phyloP scores from a whole-genome alignment of 2,329 filamentous ascomycete genomes.

The Xylaria polymorpha region DNA sequence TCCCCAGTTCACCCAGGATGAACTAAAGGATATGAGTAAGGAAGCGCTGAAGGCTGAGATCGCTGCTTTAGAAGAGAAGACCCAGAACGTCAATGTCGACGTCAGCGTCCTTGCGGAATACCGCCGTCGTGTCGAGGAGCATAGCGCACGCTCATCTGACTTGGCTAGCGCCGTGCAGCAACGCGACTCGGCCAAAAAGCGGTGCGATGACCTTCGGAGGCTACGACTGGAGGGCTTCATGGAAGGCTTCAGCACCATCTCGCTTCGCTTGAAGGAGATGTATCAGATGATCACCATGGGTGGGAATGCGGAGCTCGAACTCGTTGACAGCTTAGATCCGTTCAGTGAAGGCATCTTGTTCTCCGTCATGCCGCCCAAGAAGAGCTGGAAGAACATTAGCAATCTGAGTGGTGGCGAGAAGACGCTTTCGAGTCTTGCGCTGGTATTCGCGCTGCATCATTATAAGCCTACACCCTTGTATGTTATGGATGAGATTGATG shows the following conservation, averaged over 20 bases:
- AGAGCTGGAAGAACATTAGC: slow-evolving; percentile 99
- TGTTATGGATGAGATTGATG: slow-evolving; percentile 99
- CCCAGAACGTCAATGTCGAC: slow-evolving; percentile 87
- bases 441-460: slow-evolving; percentile 98
- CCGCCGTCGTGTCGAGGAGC: slow-evolving; percentile 84
- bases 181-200: slow-evolving; percentile 89
- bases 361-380: slow-evolving; percentile 99
- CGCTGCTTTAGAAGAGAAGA: slow-evolving; percentile 73
- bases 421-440: slow-evolving; percentile 88
- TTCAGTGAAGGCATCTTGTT: slow-evolving; percentile 98
- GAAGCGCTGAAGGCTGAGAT: slow-evolving; percentile 71
- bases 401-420: slow-evolving; percentile 97
- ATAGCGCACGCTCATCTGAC: slow-evolving; percentile 83
- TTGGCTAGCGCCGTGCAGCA: slow-evolving; percentile 80
- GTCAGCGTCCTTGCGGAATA: slow-evolving; percentile 90
- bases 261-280: slow-evolving; percentile 96
- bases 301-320: slow-evolving; percentile 95
- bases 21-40: slow-evolving; percentile 74
- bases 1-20: slow-evolving; percentile 80
- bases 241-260: slow-evolving; percentile 96
- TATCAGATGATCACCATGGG: slow-evolving; percentile 99
- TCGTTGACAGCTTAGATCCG: slow-evolving; percentile 94
- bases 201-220: slow-evolving; percentile 90
- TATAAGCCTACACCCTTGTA: slow-evolving; percentile 98
- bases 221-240: slow-evolving; percentile 96